These are phyloP conservation scores for Erucastrum elatum DNA, from an alignment of 345 rosid species.

Conservation along the genomic window DNA sequence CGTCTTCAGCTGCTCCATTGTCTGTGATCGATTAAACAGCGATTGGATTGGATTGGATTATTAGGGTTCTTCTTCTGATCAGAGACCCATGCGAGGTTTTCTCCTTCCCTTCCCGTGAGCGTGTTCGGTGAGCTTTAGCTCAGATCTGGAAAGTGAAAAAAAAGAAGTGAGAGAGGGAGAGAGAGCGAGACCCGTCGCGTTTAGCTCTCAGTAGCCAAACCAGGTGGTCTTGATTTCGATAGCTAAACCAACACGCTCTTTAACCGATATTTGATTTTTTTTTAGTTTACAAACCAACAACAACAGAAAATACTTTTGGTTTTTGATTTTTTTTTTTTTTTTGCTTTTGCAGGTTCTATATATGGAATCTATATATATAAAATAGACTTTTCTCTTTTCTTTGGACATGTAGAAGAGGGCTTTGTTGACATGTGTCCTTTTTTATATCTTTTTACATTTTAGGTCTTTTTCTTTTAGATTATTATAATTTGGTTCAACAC, in stretches of 20 bases:
- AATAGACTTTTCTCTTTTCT: no score
- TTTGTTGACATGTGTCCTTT: no score
- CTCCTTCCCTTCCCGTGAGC: background rate
- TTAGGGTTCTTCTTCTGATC: background rate
- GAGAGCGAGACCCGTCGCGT: background rate
- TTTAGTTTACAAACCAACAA: background rate
- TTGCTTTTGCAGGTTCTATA: background rate
- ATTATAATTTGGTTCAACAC: no score
- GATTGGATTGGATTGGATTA: background rate
- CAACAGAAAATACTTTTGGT: background rate
- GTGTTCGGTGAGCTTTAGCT: background rate
- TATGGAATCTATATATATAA: background rate
- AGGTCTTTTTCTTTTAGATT: no score
- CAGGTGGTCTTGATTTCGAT: background rate
- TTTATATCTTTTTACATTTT: no score
- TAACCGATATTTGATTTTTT: background rate
- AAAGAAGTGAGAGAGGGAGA: no score
- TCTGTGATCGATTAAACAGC: background rate
- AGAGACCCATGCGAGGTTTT: background rate
- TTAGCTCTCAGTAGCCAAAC: background rate
- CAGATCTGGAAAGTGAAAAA: background rate
- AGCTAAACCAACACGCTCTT: background rate
- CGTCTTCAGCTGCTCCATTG: slow-evolving; percentile 91
- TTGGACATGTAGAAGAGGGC: no score
- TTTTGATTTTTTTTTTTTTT: no score